phyloP scores from a whole-genome alignment of 1,139 yeast genomes.

The Taiozyma sp. region DNA sequence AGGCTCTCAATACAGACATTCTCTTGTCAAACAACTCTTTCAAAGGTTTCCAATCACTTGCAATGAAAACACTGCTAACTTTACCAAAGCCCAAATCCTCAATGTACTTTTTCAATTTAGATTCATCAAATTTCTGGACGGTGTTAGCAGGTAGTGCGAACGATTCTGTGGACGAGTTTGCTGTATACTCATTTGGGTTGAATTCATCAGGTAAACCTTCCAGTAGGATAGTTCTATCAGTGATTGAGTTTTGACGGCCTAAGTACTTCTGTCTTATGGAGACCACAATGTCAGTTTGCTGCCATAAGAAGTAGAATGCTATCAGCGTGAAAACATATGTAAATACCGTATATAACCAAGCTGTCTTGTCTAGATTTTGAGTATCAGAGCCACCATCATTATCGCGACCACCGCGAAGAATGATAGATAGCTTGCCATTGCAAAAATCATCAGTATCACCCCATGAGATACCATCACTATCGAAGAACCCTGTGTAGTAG shows the following conservation, averaged over 20 bases:
- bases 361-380: slow-evolving; percentile 32
- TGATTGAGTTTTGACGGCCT: slow-evolving; percentile 77
- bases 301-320: slow-evolving; percentile 52
- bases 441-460: slow-evolving; percentile 4
- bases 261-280: slow-evolving; percentile 66
- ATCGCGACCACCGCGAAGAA: slow-evolving; percentile 1
- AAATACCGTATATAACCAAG: slow-evolving; percentile 73
- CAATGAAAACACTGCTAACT: slow-evolving; percentile 49
- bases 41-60: slow-evolving; percentile 51
- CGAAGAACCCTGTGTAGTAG: slow-evolving; percentile 65
- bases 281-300: slow-evolving; percentile 62
- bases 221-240: slow-evolving; percentile 76
- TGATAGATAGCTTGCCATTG: neutral
- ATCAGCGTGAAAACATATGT: slow-evolving; percentile 67
- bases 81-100: slow-evolving; percentile 61
- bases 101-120: slow-evolving; percentile 46
- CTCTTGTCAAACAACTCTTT: slow-evolving; percentile 39
- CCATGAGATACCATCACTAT: slow-evolving; percentile 42
- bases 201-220: slow-evolving; percentile 76
- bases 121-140: slow-evolving; percentile 26
- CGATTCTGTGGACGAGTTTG: slow-evolving; percentile 13
- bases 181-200: slow-evolving; percentile 35
- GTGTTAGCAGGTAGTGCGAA: neutral
- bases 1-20: slow-evolving; percentile 27
- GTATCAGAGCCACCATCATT: slow-evolving; percentile 20